A percentile compares a stretch with the other conserved stretches of the same genome.
phyloP scores from a whole-genome alignment of 352 stramenopile species.

The Globisporangium spinosum region DNA sequence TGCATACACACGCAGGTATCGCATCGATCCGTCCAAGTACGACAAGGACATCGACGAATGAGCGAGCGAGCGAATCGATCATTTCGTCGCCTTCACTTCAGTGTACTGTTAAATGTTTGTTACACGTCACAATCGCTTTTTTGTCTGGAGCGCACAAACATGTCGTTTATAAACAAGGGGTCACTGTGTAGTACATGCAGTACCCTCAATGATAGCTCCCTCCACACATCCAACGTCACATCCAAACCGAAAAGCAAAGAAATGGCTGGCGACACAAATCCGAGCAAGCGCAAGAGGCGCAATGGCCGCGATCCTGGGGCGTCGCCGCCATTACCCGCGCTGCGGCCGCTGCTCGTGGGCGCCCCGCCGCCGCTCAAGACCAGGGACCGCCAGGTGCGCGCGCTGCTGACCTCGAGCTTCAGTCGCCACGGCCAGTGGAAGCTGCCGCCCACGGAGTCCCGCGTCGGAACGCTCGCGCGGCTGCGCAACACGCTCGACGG shows the following conservation, averaged over 20 bases:
- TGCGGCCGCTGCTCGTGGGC: slow-evolving; percentile 25
- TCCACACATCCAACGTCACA: no score
- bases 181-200: no score
- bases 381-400: slow-evolving; percentile 37
- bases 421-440: slow-evolving; percentile 64
- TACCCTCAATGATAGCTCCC: no score
- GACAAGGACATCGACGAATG: not conserved
- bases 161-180: no score
- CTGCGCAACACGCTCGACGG: slow-evolving; percentile 45
- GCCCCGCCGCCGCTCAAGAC: slow-evolving; percentile 22
- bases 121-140: no score
- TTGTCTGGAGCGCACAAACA: no score
- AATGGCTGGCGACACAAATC: slow-evolving; percentile 7
- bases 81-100: not conserved
- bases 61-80: not conserved
- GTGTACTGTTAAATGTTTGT: no score
- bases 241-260: not conserved
- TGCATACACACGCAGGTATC: not conserved
- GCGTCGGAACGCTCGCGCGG: slow-evolving; percentile 22
- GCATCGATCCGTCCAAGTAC: not conserved
- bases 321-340: no score
- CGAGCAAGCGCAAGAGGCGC: not conserved
- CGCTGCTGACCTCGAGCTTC: slow-evolving; percentile 27
- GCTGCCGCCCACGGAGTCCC: slow-evolving; percentile 17
- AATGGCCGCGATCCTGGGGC: not conserved